phyloP scores from a whole-genome alignment of 2,329 filamentous ascomycete genomes.

The Colletotrichum tropicale region DNA sequence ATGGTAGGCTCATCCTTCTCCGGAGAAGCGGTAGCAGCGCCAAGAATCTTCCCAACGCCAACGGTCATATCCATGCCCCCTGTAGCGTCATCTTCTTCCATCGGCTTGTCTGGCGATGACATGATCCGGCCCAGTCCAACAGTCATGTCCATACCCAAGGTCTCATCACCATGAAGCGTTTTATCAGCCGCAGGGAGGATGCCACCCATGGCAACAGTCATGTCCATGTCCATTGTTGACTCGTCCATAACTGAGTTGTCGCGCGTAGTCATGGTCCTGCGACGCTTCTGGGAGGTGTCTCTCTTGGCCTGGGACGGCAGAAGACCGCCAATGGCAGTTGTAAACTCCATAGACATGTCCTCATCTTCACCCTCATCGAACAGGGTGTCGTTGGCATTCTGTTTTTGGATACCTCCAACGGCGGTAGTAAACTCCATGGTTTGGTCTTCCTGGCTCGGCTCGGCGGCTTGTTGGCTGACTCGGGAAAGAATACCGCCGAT shows the following conservation, averaged over 20 bases:
- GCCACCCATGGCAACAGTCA: slow-evolving; percentile 63
- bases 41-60: slow-evolving; percentile 48
- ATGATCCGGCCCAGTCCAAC: slow-evolving; percentile 60
- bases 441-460: slow-evolving; percentile 52
- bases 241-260: slow-evolving; percentile 36
- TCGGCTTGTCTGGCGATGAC: slow-evolving; percentile 44
- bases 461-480: slow-evolving; percentile 9
- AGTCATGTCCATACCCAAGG: slow-evolving; percentile 72
- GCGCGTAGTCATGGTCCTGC: slow-evolving; percentile 23
- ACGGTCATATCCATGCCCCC: slow-evolving; percentile 62
- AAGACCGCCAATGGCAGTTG: slow-evolving; percentile 66
- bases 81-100: slow-evolving; percentile 54
- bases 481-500: slow-evolving; percentile 77
- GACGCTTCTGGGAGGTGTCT: slow-evolving; percentile 24
- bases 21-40: slow-evolving; percentile 13
- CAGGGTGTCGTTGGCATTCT: slow-evolving; percentile 30
- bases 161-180: slow-evolving; percentile 37
- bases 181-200: slow-evolving; percentile 45
- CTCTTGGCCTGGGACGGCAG: slow-evolving; percentile 36
- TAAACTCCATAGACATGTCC: slow-evolving; percentile 83
- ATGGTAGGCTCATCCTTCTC: slow-evolving; percentile 31
- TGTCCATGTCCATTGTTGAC: slow-evolving; percentile 57
- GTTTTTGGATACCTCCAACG: slow-evolving; percentile 69
- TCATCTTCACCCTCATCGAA: slow-evolving; percentile 52
- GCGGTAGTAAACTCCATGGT: slow-evolving; percentile 88